Evolutionary conservation across 140 eudicot genomes (phyloP).

Genomic region (Stevia rebaudiana): DNA sequence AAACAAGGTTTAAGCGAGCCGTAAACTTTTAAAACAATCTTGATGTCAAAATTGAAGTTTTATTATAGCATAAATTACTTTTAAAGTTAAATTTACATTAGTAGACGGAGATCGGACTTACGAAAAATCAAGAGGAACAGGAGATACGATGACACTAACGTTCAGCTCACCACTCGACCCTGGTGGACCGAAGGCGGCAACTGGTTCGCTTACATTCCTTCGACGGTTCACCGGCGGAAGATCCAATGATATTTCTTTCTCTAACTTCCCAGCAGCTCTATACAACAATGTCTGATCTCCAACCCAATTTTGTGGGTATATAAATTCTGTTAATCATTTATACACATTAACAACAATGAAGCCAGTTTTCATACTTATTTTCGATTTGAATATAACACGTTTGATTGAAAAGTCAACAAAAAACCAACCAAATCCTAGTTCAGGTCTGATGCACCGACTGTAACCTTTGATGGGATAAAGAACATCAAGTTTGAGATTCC

Average conservation of each 20-base stretch:
- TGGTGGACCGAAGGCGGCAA: slow-evolving; percentile 91
- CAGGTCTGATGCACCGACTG: slow-evolving; percentile 55
- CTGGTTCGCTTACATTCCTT: slow-evolving; percentile 69
- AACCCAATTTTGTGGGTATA: slow-evolving; percentile 86
- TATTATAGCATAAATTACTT: too few relatives aligned
- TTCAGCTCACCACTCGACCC: slow-evolving; percentile 93
- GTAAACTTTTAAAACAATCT: too few relatives aligned
- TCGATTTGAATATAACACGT: not conserved
- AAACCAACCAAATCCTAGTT: slow-evolving; percentile 75
- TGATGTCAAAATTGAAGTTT: too few relatives aligned
- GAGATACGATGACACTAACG: slow-evolving; percentile 81
- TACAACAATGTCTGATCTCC: slow-evolving; percentile 77
- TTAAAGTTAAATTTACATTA: too few relatives aligned
- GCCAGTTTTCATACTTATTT: not conserved
- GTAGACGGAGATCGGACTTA: slow-evolving; percentile 19
- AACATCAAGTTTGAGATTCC: slow-evolving; percentile 79
- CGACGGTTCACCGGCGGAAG: slow-evolving; percentile 49
- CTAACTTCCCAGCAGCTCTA: slow-evolving; percentile 75
- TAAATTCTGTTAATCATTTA: slow-evolving; percentile 73
- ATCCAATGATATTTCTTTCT: slow-evolving; percentile 62
- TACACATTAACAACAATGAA: slow-evolving; percentile 2
- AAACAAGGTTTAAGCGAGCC: too few relatives aligned
- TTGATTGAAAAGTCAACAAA: slow-evolving; percentile 15
- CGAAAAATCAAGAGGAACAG: slow-evolving; percentile 80
- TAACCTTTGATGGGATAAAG: slow-evolving; percentile 75